Percentiles rank a stretch among this genome's conserved stretches.
Evolutionary conservation across 139 green algal species (phyloP).

Genomic region (Gonium pectorale): DNA sequence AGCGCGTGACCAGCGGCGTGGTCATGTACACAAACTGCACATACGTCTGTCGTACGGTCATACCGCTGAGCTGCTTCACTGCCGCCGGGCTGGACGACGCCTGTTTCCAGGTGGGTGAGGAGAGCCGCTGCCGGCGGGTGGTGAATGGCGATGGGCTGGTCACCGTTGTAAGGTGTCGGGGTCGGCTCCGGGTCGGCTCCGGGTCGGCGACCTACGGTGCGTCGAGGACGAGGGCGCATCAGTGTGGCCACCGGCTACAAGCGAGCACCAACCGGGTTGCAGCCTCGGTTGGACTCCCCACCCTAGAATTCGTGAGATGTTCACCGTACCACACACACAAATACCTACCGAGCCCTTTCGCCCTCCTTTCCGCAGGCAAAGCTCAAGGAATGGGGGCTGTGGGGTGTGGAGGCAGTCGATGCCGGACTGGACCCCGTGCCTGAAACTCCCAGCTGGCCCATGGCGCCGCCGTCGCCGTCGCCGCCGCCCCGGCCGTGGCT

Average conservation of each 20-base stretch:
- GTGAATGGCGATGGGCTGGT: no score
- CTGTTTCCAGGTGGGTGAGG: background rate
- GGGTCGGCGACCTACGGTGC: background rate
- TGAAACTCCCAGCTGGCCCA: background rate
- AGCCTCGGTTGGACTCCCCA: no score
- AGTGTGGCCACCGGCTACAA: background rate
- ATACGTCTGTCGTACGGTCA: background rate
- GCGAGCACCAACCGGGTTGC: background rate
- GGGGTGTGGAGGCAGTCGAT: no score
- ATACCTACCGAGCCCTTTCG: background rate
- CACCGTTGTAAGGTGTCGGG: no score
- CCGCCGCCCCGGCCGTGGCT: background rate
- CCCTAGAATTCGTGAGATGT: no score
- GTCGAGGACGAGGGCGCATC: background rate
- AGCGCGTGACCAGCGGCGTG: background rate
- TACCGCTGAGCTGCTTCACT: background rate
- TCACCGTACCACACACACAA: background rate
- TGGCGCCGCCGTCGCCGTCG: background rate
- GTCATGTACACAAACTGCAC: background rate
- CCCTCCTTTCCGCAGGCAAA: background rate
- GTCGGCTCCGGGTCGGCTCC: background rate
- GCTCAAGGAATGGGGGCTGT: background rate
- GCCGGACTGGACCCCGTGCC: background rate
- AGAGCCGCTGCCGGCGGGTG: no score
- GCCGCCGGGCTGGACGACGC: background rate